phyloP scores from a whole-genome alignment of 306 rosid species.

The Comarum palustre region DNA sequence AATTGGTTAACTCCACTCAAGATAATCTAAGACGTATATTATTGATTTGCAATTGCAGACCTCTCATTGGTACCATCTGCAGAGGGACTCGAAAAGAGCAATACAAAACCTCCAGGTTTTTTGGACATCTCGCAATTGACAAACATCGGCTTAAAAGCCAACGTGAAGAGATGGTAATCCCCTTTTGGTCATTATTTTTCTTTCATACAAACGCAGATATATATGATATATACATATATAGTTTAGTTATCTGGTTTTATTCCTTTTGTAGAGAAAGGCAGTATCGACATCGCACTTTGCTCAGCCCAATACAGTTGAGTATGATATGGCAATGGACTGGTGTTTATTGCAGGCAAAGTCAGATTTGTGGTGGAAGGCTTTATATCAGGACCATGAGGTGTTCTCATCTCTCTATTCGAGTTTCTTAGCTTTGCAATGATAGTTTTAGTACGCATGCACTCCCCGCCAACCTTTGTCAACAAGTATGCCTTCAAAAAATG shows the following conservation, averaged over 20 bases:
- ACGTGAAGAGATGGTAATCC: slow-evolving; percentile 19
- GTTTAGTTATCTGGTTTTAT: not conserved
- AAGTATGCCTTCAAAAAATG: not conserved
- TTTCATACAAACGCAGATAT: not conserved
- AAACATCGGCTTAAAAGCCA: slow-evolving; percentile 12
- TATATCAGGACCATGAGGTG: slow-evolving; percentile 36
- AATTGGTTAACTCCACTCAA: not conserved
- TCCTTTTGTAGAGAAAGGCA: slow-evolving; percentile 43
- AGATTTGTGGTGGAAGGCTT: slow-evolving; percentile 37
- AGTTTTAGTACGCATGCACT: not conserved
- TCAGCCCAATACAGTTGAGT: slow-evolving; percentile 54
- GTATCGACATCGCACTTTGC: slow-evolving; percentile 65
- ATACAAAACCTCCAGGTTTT: slow-evolving; percentile 9
- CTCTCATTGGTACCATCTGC: slow-evolving; percentile 10
- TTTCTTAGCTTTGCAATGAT: not conserved
- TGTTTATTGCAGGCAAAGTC: slow-evolving; percentile 26
- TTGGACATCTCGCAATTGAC: slow-evolving; percentile 20
- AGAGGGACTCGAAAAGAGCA: slow-evolving; percentile 12
- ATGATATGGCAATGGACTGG: slow-evolving; percentile 47
- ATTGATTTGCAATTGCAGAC: slow-evolving; percentile 24
- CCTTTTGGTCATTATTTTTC: not conserved
- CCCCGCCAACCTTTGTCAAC: not conserved
- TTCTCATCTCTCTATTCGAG: not conserved
- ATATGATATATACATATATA: not conserved
- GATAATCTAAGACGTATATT: not conserved